Percentiles rank a stretch among this genome's conserved stretches.
Conservation (phyloP, 2,329 filamentous ascomycete genomes). For the Hirsutella minnesotensis region DNA sequence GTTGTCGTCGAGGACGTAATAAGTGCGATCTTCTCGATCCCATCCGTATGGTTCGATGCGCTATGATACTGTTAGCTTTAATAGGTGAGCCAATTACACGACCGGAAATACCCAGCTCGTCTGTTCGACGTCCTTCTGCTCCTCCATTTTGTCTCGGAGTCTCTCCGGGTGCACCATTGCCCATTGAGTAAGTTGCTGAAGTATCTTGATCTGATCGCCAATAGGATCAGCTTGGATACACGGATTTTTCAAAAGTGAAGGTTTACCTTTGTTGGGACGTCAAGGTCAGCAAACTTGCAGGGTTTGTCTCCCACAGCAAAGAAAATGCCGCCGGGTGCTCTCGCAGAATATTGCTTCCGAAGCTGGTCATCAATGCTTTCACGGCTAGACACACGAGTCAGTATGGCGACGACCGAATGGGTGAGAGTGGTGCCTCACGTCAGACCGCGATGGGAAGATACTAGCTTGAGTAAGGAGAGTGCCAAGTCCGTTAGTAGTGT, state of each 20-base stretch:
- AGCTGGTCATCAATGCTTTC: slow-evolving; percentile 92
- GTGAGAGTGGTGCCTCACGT: slow-evolving; percentile 48
- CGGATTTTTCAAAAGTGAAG: no score
- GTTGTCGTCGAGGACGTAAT: slow-evolving; percentile 90
- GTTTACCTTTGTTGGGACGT: slow-evolving; percentile 64
- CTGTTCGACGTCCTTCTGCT: slow-evolving; percentile 71
- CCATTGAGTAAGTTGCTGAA: slow-evolving; percentile 86
- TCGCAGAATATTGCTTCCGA: slow-evolving; percentile 75
- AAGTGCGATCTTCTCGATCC: slow-evolving; percentile 75
- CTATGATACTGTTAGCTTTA: slow-evolving; percentile 24
- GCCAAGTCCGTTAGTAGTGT: slow-evolving; percentile 69
- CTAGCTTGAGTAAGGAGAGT: slow-evolving; percentile 76
- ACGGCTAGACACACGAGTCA: slow-evolving; percentile 35
- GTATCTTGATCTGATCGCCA: slow-evolving; percentile 49
- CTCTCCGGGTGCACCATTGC: slow-evolving; percentile 78
- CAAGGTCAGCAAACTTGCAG: slow-evolving; percentile 66
- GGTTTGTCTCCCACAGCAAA: slow-evolving; percentile 70
- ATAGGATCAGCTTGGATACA: not conserved
- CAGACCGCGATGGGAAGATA: slow-evolving; percentile 85
- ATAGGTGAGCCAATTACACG: not conserved
- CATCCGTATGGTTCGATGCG: slow-evolving; percentile 77
- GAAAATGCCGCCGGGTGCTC: slow-evolving; percentile 67
- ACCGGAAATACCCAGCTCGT: slow-evolving; percentile 55
- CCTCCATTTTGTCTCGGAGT: slow-evolving; percentile 75
- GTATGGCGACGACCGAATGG: slow-evolving; percentile 1